Conservation (phyloP, 2,329 filamentous ascomycete genomes). For the Plenodomus tracheiphilus region DNA sequence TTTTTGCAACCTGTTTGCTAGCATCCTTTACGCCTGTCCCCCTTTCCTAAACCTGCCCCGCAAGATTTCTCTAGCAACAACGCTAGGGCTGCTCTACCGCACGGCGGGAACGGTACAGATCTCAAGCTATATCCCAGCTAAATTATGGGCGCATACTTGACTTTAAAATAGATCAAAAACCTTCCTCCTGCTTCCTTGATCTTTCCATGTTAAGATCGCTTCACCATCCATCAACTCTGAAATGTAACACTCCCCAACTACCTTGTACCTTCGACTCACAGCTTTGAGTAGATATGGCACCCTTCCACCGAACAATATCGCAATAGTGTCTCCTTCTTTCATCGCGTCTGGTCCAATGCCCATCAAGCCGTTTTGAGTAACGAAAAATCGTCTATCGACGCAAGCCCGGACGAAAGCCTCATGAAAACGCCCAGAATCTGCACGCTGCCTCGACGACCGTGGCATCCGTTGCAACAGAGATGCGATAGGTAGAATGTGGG, state of each 20-base stretch:
- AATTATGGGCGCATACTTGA: too few species aligned
- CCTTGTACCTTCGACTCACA: not conserved
- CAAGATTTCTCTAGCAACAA: too few species aligned
- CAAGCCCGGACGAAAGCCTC: not conserved
- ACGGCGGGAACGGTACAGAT: too few species aligned
- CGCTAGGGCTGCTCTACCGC: too few species aligned
- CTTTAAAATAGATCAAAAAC: too few species aligned
- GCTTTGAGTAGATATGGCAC: not conserved
- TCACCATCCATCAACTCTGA: not conserved
- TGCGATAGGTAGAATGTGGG: too few species aligned
- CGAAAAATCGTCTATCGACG: constrained; percentile 1
- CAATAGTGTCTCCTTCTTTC: constrained; percentile 2
- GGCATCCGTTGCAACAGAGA: too few species aligned
- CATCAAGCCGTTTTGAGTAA: not conserved
- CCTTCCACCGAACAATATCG: not conserved
- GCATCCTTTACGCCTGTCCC: too few species aligned
- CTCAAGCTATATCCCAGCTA: too few species aligned
- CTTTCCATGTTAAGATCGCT: not conserved
- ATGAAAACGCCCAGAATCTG: not conserved
- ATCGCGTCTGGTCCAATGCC: constrained; percentile 1
- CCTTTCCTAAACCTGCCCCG: too few species aligned
- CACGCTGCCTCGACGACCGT: not conserved
- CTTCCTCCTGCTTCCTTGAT: too few species aligned
- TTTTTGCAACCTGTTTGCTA: too few species aligned
- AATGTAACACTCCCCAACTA: not conserved